Conservation (phyloP, 1,284 basidiomycete species). For the Golubevia sp. region DNA sequence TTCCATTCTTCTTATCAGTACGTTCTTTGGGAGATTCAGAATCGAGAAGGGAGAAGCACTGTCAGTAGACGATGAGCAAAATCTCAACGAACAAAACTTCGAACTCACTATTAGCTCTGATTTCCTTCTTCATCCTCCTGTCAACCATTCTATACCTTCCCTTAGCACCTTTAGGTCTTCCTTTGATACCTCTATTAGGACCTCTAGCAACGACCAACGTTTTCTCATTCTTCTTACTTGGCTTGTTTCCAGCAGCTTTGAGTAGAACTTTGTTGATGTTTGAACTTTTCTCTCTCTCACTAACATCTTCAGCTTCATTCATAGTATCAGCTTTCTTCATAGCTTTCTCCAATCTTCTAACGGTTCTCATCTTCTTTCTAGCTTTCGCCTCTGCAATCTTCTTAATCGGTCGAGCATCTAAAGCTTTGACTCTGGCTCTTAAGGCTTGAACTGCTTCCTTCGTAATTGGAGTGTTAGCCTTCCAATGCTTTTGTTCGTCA, state of each 20-base stretch:
- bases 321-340: constrained; percentile 96
- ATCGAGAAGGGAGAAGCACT: neutral
- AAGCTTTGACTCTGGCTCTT: constrained; percentile 84
- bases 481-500: constrained; percentile 91
- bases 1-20: constrained; percentile 48
- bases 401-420: constrained; percentile 97
- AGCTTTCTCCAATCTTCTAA: constrained; percentile 83
- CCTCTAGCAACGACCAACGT: constrained; percentile 93
- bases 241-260: constrained; percentile 67
- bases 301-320: constrained; percentile 84
- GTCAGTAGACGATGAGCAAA: too few relatives aligned
- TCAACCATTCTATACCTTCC: constrained; percentile 65
- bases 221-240: constrained; percentile 71
- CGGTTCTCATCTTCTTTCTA: constrained; percentile 89
- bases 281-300: constrained; percentile 90
- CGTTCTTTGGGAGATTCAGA: constrained; percentile 13
- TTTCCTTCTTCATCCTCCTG: constrained; percentile 56
- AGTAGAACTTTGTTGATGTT: constrained; percentile 90
- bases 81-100: too few relatives aligned
- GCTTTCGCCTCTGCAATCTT: constrained; percentile 99
- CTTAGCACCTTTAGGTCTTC: constrained; percentile 93
- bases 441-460: constrained; percentile 90
- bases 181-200: constrained; percentile 83
- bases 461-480: constrained; percentile 90
- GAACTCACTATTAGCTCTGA: constrained; percentile 36